phyloP scores from a whole-genome alignment of 176 grass and related monocot genomes.

The Ensete glaucum region DNA sequence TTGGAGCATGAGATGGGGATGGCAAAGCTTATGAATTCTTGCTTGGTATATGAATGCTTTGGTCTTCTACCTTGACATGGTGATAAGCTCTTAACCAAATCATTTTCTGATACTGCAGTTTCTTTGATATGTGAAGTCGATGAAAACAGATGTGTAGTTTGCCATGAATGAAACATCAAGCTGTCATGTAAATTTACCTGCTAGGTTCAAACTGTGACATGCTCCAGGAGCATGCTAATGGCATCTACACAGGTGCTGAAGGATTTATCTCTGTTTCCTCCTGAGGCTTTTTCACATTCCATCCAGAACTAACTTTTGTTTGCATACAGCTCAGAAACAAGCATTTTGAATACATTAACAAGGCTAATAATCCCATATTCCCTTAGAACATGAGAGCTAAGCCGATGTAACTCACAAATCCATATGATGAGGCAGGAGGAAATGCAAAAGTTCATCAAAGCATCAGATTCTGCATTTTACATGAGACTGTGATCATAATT shows the following conservation, averaged over 20 bases:
- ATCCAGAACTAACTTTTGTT: constrained; percentile 66
- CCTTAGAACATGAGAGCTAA: too few species aligned
- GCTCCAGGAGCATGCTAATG: constrained; percentile 70
- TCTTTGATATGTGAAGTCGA: background rate
- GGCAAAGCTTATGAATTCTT: background rate
- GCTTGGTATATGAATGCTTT: background rate
- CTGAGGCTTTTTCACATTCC: constrained; percentile 68
- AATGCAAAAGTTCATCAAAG: too few species aligned
- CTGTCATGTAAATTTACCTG: background rate
- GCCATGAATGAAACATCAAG: background rate
- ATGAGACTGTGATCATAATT: background rate
- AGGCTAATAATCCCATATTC: too few species aligned
- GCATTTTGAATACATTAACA: background rate
- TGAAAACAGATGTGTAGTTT: background rate
- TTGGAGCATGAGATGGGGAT: background rate
- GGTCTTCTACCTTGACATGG: background rate
- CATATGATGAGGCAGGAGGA: too few species aligned
- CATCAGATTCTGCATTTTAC: background rate
- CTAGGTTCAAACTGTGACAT: constrained; percentile 44
- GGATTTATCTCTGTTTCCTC: constrained; percentile 52
- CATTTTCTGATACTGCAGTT: background rate
- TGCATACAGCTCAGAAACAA: constrained; percentile 23
- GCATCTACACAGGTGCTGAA: constrained; percentile 48
- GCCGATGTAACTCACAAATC: too few species aligned
- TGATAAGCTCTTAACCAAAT: background rate